Base-by-base conservation (phyloP, 495 filamentous ascomycete genomes). In the Cercophora newfieldiana region DNA sequence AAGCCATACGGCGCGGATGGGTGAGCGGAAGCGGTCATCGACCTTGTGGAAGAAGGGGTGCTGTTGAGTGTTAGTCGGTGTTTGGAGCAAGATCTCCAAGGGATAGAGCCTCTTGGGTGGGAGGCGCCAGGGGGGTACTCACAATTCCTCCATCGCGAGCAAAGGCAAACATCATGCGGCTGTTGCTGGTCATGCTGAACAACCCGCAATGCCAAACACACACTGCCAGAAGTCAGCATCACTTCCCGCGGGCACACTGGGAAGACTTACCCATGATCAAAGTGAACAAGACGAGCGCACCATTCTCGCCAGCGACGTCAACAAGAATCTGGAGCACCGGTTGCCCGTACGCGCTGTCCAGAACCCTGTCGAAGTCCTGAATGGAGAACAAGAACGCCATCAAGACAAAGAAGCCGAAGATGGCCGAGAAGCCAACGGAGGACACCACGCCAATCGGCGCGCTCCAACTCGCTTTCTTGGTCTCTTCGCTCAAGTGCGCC, bases 161-260 rank as follows among this genome's bases (percentile, higher is more conserved):
- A 68, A 88, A 88, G 10, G 83, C 85, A 66, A 87, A 88, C 85
- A 88, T 88, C 85, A 88, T 88, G n/a, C 85, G 77, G 47, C 81
- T 84, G 66, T 88, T 88, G 56, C 79, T 82, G 0, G 85, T 88
- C 78, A 88, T 75, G 61, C 77, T 81, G 67, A 88, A 88, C 1
- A 88, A 76, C 0, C 85, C 85, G 62, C 82, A 85, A 65, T 88
- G 85, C 85, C 85, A 88, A 6, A 88, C 80, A 31, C 85, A 88
- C 7, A 87, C 72, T 74, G 10, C 24, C 6, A 47, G 7, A 21
- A 19, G 14, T 51, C n/a, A 48, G 28, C n/a, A 21, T 21, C 7
- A 1, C 8, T 26, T 7, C 19, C 2, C 3, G 10, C 0, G n/a
- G 3, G 33, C 16, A 2, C 0, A 14, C 5, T 2, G 1, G 22